These are phyloP conservation scores for Podospora fimiseda DNA, from an alignment of 495 filamentous ascomycete species.

Conservation along the genomic window DNA sequence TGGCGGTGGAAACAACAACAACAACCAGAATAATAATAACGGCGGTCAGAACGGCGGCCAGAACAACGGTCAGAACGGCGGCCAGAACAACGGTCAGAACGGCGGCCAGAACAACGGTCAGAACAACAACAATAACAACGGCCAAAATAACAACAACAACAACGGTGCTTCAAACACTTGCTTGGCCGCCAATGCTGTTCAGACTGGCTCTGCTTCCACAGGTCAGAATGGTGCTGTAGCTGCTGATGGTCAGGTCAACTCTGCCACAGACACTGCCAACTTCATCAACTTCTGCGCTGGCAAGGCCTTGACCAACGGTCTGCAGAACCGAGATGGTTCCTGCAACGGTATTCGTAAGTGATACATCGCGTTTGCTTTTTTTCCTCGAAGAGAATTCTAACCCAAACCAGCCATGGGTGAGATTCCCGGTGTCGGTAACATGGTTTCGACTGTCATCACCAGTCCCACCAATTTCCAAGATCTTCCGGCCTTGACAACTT, in stretches of 20 bases:
- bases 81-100: constrained; percentile 19
- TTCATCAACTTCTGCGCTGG: constrained; percentile 67
- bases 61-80: constrained; percentile 13
- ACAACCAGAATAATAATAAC: constrained; percentile 10
- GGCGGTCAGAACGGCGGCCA: constrained; percentile 11
- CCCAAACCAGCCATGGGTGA: constrained; percentile 56
- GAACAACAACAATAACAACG: constrained; percentile 13
- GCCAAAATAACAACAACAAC: constrained; percentile 18
- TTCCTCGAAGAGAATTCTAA: constrained; percentile 19
- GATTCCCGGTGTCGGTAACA: constrained; percentile 54
- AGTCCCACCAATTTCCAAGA: constrained; percentile 46
- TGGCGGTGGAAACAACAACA: constrained; percentile 8
- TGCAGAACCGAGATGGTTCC: constrained; percentile 57
- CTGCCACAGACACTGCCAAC: constrained; percentile 50
- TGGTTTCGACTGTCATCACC: constrained; percentile 62
- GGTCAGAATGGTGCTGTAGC: constrained; percentile 23
- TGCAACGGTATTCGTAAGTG: constrained; percentile 66
- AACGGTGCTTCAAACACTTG: constrained; percentile 21
- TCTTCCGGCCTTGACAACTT: constrained; percentile 43
- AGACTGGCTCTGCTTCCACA: constrained; percentile 41
- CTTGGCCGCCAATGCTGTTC: constrained; percentile 42
- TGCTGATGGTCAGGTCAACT: constrained; percentile 48
- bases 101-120: constrained; percentile 19
- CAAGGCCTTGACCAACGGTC: constrained; percentile 62
- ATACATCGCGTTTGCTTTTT: constrained; percentile 7